These are phyloP conservation scores for Viridothelium virens DNA, from an alignment of 495 filamentous ascomycete species.

Conservation along the genomic window DNA sequence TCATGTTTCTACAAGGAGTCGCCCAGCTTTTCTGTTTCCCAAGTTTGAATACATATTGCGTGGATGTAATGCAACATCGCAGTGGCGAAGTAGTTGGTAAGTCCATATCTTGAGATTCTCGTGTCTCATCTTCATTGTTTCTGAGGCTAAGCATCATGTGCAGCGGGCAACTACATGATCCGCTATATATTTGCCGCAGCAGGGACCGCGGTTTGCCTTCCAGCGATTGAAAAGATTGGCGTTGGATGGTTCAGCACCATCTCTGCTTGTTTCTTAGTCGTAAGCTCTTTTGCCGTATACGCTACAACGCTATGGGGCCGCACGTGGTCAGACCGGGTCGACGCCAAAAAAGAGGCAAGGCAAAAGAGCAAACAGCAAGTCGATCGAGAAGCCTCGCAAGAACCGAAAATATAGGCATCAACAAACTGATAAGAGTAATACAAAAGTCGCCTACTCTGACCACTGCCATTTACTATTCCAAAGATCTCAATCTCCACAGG, in stretches of 20 bases:
- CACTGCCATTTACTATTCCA: too few relatives aligned
- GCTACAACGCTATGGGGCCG: conserved; percentile 47
- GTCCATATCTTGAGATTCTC: conserved; percentile 3
- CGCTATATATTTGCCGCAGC: conserved; percentile 61
- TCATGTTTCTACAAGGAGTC: conserved; percentile 64
- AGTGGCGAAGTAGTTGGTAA: conserved; percentile 55
- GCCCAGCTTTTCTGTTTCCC: conserved; percentile 69
- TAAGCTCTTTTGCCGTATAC: conserved; percentile 41
- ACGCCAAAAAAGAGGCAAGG: conserved; percentile 25
- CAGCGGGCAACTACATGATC: conserved; percentile 62
- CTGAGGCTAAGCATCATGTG: background rate
- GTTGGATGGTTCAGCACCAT: conserved; percentile 50
- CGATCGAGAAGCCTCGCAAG: background rate
- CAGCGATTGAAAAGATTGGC: conserved; percentile 57
- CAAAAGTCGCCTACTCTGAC: too few relatives aligned
- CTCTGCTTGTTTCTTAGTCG: conserved; percentile 46
- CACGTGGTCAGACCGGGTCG: conserved; percentile 47
- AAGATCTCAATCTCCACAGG: too few relatives aligned
- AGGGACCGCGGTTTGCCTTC: conserved; percentile 58
- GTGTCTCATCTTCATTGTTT: conserved; percentile 8
- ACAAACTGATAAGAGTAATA: background rate
- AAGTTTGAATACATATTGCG: conserved; percentile 63
- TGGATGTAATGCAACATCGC: conserved; percentile 62
- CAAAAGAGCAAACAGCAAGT: background rate
- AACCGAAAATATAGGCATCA: background rate